phyloP scores from a whole-genome alignment of 2,329 filamentous ascomycete species.

The Scopulariopsis brevicaulis region DNA sequence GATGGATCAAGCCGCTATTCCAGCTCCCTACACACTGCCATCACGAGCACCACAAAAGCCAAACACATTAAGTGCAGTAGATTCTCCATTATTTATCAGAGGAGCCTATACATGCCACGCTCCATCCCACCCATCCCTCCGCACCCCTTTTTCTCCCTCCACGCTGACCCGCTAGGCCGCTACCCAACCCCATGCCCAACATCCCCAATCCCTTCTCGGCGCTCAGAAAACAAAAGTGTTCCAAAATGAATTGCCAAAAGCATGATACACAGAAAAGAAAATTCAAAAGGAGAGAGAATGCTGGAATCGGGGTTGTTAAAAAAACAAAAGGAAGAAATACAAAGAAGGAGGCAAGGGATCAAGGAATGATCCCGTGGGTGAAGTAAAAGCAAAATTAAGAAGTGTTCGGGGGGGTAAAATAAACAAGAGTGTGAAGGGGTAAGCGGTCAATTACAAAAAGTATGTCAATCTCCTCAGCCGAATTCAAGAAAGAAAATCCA shows the following conservation, averaged over 20 bases:
- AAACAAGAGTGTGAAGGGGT: constrained; percentile 8
- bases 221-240: not conserved
- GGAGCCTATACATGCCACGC: not conserved
- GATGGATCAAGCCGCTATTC: not conserved
- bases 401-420: constrained; percentile 9
- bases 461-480: not conserved
- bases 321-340: not conserved
- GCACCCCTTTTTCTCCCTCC: not conserved
- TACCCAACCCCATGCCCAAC: not conserved
- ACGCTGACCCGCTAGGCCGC: not conserved
- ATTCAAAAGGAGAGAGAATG: constrained; percentile 1
- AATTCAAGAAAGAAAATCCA: constrained; percentile 9
- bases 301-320: not conserved
- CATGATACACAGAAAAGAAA: constrained; percentile 1
- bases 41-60: not conserved
- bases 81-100: not conserved
- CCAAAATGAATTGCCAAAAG: not conserved
- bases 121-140: not conserved
- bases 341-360: not conserved
- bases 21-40: not conserved
- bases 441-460: not conserved
- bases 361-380: not conserved
- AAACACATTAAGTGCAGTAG: not conserved
- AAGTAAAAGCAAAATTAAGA: constrained; percentile 6
- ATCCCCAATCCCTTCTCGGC: not conserved